These are phyloP conservation scores for Citrus mangshanensis DNA, from an alignment of 345 rosid genomes.

Conservation along the genomic window DNA sequence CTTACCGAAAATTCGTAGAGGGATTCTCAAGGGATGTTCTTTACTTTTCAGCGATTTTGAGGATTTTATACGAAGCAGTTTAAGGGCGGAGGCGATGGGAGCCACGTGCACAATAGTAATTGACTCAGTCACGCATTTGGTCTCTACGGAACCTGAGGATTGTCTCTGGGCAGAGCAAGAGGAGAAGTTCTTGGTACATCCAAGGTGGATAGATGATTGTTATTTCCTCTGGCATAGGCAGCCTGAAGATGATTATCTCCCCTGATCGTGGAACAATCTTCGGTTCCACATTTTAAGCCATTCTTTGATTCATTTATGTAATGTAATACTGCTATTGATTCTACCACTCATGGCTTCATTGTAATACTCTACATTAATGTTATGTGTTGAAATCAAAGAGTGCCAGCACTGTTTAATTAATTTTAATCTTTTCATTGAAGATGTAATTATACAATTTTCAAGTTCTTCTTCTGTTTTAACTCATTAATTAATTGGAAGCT, in stretches of 20 bases:
- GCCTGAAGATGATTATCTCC: background rate
- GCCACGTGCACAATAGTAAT: background rate
- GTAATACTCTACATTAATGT: too few species aligned
- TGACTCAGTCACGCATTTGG: conserved; percentile 4
- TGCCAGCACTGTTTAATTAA: too few species aligned
- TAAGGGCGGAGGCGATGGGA: background rate
- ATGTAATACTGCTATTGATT: too few species aligned
- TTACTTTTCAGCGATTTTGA: too few species aligned
- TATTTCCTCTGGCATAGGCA: background rate
- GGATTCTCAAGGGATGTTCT: background rate
- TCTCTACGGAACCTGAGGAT: background rate
- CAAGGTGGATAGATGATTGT: background rate
- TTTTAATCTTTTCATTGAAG: too few species aligned
- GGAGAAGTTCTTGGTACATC: background rate
- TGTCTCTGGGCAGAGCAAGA: background rate
- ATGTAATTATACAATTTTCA: too few species aligned
- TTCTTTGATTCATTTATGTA: too few species aligned
- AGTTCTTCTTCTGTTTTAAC: too few species aligned
- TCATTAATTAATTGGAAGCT: too few species aligned
- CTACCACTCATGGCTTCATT: too few species aligned
- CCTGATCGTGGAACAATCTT: background rate
- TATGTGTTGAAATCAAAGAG: too few species aligned
- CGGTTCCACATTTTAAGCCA: background rate
- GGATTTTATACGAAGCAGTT: background rate
- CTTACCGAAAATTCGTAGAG: too few species aligned